phyloP scores from a whole-genome alignment of 2,329 filamentous ascomycete genomes.

The Sordariomycetes sp. region DNA sequence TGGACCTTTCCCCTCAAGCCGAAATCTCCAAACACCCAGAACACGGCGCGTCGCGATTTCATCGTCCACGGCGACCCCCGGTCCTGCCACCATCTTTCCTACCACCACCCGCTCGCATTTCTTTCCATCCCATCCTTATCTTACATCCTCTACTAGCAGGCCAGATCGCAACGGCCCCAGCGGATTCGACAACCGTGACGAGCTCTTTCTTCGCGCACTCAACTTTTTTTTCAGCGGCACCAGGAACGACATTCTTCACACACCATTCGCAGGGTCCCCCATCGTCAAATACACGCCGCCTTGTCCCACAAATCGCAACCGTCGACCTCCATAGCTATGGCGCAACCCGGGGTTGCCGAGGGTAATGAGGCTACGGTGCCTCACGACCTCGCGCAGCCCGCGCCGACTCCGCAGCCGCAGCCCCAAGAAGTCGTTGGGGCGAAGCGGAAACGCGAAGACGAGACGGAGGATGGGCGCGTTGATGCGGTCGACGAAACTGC shows the following conservation, averaged over 20 bases:
- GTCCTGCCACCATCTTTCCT: neutral
- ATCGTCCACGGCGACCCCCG: neutral
- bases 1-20: neutral
- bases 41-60: neutral
- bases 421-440: conserved; percentile 16
- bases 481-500: conserved; percentile 11
- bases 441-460: conserved; percentile 47
- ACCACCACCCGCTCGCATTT: neutral
- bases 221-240: neutral
- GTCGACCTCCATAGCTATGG: conserved; percentile 17
- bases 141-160: neutral
- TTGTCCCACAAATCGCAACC: conserved; percentile 3
- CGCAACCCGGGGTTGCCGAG: conserved; percentile 23
- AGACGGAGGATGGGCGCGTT: conserved; percentile 21
- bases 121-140: neutral
- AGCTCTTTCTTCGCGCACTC: neutral
- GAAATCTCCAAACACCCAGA: neutral
- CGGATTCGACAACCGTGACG: neutral
- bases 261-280: conserved; percentile 10
- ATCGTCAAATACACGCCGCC: conserved; percentile 10
- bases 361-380: conserved; percentile 25
- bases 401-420: conserved; percentile 5
- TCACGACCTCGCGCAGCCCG: conserved; percentile 7
- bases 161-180: neutral
- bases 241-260: neutral